These are phyloP conservation scores for Sergeia podlipaevii DNA, from an alignment of 208 protist species.

Conservation along the genomic window DNA sequence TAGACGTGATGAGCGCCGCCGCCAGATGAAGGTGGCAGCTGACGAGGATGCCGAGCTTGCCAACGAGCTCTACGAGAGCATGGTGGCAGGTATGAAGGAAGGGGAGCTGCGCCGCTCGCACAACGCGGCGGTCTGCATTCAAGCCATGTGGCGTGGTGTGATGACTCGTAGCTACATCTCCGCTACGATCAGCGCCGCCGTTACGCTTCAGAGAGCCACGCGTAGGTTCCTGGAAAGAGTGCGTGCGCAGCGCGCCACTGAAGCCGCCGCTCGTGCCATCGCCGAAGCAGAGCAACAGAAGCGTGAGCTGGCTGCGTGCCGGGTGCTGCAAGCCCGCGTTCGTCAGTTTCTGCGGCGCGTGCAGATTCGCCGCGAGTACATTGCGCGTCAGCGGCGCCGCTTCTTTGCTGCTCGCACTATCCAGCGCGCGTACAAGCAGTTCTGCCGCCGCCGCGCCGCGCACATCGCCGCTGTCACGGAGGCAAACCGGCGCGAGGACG, in stretches of 20 bases:
- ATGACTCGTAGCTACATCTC: slow-evolving; percentile 55
- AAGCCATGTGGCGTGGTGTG: slow-evolving; percentile 75
- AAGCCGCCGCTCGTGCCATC: slow-evolving; percentile 37
- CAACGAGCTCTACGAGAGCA: slow-evolving; percentile 60
- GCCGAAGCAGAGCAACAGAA: slow-evolving; percentile 25
- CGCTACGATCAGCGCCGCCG: slow-evolving; percentile 37
- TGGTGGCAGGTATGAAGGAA: slow-evolving; percentile 65
- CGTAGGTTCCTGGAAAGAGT: slow-evolving; percentile 49
- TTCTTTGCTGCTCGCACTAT: slow-evolving; percentile 70
- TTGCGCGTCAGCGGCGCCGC: slow-evolving; percentile 35
- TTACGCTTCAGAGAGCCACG: slow-evolving; percentile 51
- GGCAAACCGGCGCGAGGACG: slow-evolving; percentile 57
- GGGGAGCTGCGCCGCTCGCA: slow-evolving; percentile 50
- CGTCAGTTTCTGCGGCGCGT: slow-evolving; percentile 70
- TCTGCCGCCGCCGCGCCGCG: slow-evolving; percentile 39
- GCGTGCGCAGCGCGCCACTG: slow-evolving; percentile 26
- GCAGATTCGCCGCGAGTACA: slow-evolving; percentile 51
- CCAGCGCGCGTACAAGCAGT: slow-evolving; percentile 69
- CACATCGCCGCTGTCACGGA: slow-evolving; percentile 43
- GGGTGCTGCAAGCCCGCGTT: slow-evolving; percentile 57
- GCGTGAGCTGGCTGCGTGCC: slow-evolving; percentile 31
- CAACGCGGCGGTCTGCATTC: slow-evolving; percentile 57
- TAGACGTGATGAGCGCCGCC: slow-evolving; percentile 13
- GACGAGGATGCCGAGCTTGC: slow-evolving; percentile 49
- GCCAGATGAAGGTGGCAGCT: slow-evolving; percentile 47